Base-by-base conservation (phyloP, 2,329 filamentous ascomycete genomes). In the Epichloe gansuensis region DNA sequence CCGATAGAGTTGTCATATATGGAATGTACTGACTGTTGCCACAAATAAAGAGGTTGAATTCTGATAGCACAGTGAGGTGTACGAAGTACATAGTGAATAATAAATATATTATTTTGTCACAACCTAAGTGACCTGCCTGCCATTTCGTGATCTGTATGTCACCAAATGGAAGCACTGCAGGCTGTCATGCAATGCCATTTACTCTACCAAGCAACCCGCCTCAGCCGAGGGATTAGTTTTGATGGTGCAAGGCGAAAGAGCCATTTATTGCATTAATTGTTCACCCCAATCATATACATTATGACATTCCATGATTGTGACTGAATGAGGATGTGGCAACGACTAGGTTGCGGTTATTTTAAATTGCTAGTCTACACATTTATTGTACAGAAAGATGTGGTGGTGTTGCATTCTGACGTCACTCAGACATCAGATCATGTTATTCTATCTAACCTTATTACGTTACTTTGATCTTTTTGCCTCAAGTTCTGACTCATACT, bases 401-500 rank as follows among this genome's bases (percentile, higher is more conserved):
- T 9, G 15, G 11, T 31, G 31, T 35, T 5, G 28, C 4, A 23
- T 37, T 2, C 13, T n/a, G 34, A 8, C 11, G 41, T 44, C 42
- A 21, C 5, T 31, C n/a, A 35, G 9, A n/a, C 25, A 23, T 43
- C 38, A 34, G 21, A 12, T 35, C 17, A 28, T 17, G 2, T 31
- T 35, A 5, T 43, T 21, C 9, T 12, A 23, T 21, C 9, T 6
- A 11, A 9, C 1, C 4, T 35, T 34, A 5, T 35, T 34, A 5
- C 9, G 28, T 49, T 75, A 78, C 61, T 80, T 79, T 28, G 69
- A 75, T 54, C 76, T 67, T 71, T 80, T 81, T 25, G 72, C 73
- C 54, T 79, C 77, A 12, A 80, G 68, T 66, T 82, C 78, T 59
- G 77, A 76, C 65, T 80, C 64, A 65, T 82, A 73, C 67, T 80